These are phyloP conservation scores for Fusarium sp. DNA, from an alignment of 2,329 filamentous ascomycete genomes.

Conservation along the genomic window DNA sequence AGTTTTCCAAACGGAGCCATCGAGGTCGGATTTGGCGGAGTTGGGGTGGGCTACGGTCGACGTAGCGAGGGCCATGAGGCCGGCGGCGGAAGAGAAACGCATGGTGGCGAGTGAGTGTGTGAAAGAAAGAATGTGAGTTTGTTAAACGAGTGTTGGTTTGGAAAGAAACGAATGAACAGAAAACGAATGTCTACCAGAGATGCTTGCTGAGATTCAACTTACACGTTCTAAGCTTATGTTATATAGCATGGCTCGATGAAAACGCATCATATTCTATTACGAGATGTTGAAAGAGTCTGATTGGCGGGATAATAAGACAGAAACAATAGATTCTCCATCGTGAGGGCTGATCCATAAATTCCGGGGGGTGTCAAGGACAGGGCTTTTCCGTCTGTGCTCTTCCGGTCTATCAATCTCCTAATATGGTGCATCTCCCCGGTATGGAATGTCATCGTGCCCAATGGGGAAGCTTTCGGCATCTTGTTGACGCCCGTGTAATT, in stretches of 20 bases:
- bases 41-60: constrained; percentile 33
- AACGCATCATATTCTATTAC: neutral
- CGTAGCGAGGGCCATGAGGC: constrained; percentile 41
- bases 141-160: constrained; percentile 10
- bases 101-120: constrained; percentile 28
- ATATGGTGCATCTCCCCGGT: neutral
- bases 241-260: neutral
- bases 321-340: neutral
- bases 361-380: accelerated
- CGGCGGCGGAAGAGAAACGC: constrained; percentile 40
- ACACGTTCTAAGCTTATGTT: neutral
- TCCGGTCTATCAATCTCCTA: neutral
- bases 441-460: neutral
- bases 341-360: neutral
- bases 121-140: neutral
- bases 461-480: neutral
- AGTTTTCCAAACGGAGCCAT: constrained; percentile 47
- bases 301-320: constrained; percentile 23
- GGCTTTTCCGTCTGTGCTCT: neutral
- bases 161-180: constrained; percentile 5
- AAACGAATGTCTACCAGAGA: constrained; percentile 28
- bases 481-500: neutral
- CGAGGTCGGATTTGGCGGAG: constrained; percentile 44
- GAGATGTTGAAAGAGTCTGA: neutral
- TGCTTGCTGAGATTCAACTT: neutral